Conservation (phyloP, 1,284 basidiomycete genomes). For the Sporisorium graminicola region DNA sequence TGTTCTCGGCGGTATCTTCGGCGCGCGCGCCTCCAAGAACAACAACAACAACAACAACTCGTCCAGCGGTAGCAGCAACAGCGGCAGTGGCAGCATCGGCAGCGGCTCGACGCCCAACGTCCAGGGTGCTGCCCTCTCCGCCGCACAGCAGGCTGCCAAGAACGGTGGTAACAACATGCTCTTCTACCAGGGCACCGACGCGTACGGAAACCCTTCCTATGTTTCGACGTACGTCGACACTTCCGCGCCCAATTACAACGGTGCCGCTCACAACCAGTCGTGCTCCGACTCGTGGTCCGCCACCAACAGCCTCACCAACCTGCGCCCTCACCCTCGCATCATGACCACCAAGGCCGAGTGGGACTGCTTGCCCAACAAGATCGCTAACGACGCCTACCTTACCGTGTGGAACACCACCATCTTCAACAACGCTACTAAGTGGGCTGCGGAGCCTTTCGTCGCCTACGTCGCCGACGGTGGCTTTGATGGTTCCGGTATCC, state of each 20-base stretch:
- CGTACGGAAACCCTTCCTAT: slow-evolving; percentile 84
- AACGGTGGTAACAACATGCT: slow-evolving; percentile 79
- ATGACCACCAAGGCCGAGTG: slow-evolving; percentile 93
- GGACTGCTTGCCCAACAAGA: slow-evolving; percentile 82
- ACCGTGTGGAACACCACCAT: slow-evolving; percentile 90
- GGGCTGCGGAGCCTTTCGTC: slow-evolving; percentile 75
- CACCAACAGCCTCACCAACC: slow-evolving; percentile 78
- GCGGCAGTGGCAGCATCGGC: slow-evolving; percentile 58
- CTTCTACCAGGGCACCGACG: slow-evolving; percentile 75
- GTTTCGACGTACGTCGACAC: slow-evolving; percentile 80
- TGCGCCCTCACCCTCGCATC: slow-evolving; percentile 87
- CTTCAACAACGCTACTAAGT: slow-evolving; percentile 85
- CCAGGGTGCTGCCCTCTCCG: slow-evolving; percentile 65
- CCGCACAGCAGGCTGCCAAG: slow-evolving; percentile 76
- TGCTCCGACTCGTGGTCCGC: slow-evolving; percentile 64
- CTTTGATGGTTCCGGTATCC: slow-evolving; percentile 80
- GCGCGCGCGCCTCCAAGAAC: slow-evolving; percentile 72
- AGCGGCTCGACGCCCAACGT: slow-evolving; percentile 42
- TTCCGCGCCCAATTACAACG: slow-evolving; percentile 39
- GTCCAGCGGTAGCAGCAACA: slow-evolving; percentile 63
- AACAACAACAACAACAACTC: slow-evolving; percentile 70
- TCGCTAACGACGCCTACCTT: slow-evolving; percentile 86
- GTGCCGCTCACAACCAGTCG: slow-evolving; percentile 29
- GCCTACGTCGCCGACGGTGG: slow-evolving; percentile 81
- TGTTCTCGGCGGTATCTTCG: slow-evolving; percentile 83